These are phyloP conservation scores for Dipsacomyces acuminosporus DNA, from an alignment of 371 early-diverging fungal species.

Conservation along the genomic window DNA sequence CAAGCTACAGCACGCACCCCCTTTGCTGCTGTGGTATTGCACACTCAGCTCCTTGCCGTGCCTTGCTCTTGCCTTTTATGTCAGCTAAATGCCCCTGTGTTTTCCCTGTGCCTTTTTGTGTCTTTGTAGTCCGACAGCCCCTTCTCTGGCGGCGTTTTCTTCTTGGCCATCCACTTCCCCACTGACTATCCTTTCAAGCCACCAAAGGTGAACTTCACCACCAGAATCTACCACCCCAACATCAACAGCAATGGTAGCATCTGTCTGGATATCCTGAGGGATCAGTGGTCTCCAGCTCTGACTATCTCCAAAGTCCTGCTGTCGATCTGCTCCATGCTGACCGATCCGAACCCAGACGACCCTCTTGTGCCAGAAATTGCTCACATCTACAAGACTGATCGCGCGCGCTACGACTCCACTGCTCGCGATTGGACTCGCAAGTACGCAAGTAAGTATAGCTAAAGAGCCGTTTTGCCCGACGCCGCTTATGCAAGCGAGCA, in stretches of 20 bases:
- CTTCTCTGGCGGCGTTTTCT: constrained; percentile 89
- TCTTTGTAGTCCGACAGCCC: constrained; percentile 61
- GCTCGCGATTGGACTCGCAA: constrained; percentile 94
- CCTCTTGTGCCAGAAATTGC: constrained; percentile 98
- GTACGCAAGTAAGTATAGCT: constrained; percentile 57
- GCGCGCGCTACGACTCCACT: constrained; percentile 77
- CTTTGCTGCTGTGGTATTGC: too few species aligned
- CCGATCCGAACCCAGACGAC: constrained; percentile 97
- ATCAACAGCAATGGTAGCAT: constrained; percentile 99
- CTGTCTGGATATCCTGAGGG: constrained; percentile 97
- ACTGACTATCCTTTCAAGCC: constrained; percentile 99
- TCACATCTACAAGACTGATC: constrained; percentile 94
- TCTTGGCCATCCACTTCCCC: constrained; percentile 97
- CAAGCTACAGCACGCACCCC: too few species aligned
- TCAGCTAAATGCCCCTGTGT: too few species aligned
- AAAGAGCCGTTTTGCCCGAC: too few species aligned
- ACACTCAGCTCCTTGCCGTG: too few species aligned
- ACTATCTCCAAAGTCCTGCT: constrained; percentile 97
- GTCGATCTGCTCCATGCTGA: constrained; percentile 95
- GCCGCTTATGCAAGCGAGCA: too few species aligned
- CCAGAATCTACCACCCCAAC: constrained; percentile 98
- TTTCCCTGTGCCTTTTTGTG: constrained; percentile 1
- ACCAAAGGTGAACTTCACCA: constrained; percentile 96
- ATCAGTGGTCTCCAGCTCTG: constrained; percentile 99
- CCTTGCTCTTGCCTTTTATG: too few species aligned